Evolutionary conservation across 441 rosid genomes (phyloP).

Genomic region (Theobroma grandiflorum): DNA sequence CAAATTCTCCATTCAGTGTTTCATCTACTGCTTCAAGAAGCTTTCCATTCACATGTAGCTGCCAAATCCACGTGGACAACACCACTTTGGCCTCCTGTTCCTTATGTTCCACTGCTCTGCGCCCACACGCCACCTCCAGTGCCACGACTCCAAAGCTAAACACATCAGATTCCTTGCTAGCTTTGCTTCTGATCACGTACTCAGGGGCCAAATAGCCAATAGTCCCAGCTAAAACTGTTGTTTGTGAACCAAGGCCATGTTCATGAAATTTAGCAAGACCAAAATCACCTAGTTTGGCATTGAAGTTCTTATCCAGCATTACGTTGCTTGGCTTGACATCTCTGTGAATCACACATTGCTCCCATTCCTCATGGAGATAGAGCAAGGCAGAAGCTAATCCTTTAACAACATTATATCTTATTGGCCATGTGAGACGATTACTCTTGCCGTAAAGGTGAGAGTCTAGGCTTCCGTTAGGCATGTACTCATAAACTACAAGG

Average conservation of each 20-base stretch:
- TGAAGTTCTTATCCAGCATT: constrained; percentile 71
- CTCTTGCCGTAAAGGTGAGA: constrained; percentile 39
- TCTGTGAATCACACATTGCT: constrained; percentile 10
- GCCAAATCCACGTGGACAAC: constrained; percentile 29
- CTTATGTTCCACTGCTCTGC: constrained; percentile 30
- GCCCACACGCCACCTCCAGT: constrained; percentile 34
- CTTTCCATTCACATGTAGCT: constrained; percentile 24
- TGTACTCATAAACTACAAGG: constrained; percentile 38
- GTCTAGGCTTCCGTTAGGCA: constrained; percentile 48
- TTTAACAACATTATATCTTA: constrained; percentile 37
- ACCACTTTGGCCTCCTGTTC: constrained; percentile 9
- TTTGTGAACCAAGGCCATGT: constrained; percentile 68
- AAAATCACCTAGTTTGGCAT: constrained; percentile 81
- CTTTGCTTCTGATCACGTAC: constrained; percentile 26
- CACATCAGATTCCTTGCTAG: constrained; percentile 24
- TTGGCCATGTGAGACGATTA: constrained; percentile 32
- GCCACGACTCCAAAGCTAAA: constrained; percentile 22
- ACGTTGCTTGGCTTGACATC: constrained; percentile 36
- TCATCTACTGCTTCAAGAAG: constrained; percentile 32
- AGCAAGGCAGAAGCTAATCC: constrained; percentile 69
- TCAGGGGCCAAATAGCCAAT: constrained; percentile 70
- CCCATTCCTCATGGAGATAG: constrained; percentile 67
- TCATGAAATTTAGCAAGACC: constrained; percentile 73
- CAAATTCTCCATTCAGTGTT: constrained; percentile 26
- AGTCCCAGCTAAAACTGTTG: constrained; percentile 72